Conservation (phyloP, 2,329 filamentous ascomycete genomes). For the Botryosphaeria dothidea region DNA sequence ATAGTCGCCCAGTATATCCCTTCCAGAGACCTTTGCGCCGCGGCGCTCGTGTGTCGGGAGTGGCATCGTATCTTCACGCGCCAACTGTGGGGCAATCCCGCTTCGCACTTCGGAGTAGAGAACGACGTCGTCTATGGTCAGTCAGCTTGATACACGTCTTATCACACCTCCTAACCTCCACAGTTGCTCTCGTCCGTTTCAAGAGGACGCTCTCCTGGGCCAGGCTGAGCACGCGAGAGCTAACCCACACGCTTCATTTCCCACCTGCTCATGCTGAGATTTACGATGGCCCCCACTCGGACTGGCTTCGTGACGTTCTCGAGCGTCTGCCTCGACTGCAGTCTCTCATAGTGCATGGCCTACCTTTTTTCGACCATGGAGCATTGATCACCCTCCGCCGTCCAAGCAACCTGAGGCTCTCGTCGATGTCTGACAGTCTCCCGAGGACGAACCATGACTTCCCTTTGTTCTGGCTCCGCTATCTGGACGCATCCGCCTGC, state of each 20-base stretch:
- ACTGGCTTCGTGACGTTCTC: conserved; percentile 61
- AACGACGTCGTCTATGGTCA: conserved; percentile 61
- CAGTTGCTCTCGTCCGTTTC: conserved; percentile 61
- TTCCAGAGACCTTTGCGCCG: conserved; percentile 57
- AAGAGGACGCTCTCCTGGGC: conserved; percentile 57
- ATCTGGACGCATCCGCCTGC: conserved; percentile 59
- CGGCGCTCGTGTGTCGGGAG: conserved; percentile 56
- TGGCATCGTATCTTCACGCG: conserved; percentile 62
- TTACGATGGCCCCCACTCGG: conserved; percentile 59
- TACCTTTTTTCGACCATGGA: conserved; percentile 64
- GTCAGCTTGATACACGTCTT: neutral
- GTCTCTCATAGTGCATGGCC: conserved; percentile 58
- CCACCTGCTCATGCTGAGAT: conserved; percentile 62
- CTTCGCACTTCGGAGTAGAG: conserved; percentile 61
- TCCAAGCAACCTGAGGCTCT: conserved; percentile 29
- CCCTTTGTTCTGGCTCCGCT: conserved; percentile 50
- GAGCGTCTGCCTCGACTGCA: conserved; percentile 60
- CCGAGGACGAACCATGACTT: conserved; percentile 24
- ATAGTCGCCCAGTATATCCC: conserved; percentile 59
- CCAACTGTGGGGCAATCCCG: conserved; percentile 63
- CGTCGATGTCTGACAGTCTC: conserved; percentile 24
- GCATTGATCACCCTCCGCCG: conserved; percentile 53
- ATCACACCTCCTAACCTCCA: neutral
- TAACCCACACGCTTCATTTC: conserved; percentile 63
- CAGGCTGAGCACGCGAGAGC: conserved; percentile 52